Conservation (phyloP, 1,284 basidiomycete species). For the Lignosus rhinocerotis region DNA sequence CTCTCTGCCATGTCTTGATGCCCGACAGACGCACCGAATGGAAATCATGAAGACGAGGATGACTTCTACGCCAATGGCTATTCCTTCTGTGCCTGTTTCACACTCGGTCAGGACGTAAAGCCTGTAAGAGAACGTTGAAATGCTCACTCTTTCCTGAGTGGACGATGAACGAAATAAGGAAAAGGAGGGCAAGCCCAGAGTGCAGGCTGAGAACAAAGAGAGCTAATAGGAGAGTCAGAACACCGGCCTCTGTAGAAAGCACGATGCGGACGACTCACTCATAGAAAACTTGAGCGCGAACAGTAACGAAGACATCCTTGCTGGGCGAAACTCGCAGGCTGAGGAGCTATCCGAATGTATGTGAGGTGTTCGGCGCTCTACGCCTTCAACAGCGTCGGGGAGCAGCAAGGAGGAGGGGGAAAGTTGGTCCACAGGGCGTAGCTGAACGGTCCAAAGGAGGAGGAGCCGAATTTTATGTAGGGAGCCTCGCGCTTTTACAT, state of each 20-base stretch:
- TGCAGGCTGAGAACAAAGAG: slow-evolving; percentile 16
- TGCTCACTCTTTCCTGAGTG: slow-evolving; percentile 16
- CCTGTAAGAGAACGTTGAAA: neutral
- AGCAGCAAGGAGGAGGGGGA: slow-evolving; percentile 4
- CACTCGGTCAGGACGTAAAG: neutral
- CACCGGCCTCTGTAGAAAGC: neutral
- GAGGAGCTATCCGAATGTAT: neutral
- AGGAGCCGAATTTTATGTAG: neutral
- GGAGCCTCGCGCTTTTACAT: neutral
- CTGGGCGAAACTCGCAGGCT: neutral
- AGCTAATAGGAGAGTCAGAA: slow-evolving; percentile 1
- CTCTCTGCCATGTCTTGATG: no score
- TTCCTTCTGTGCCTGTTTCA: slow-evolving; percentile 8
- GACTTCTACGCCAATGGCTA: slow-evolving; percentile 14
- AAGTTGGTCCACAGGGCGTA: neutral
- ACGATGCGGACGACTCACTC: slow-evolving; percentile 1
- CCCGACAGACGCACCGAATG: slow-evolving; percentile 4
- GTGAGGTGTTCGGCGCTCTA: slow-evolving; percentile 7
- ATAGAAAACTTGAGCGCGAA: slow-evolving; percentile 18
- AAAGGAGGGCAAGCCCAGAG: slow-evolving; percentile 8
- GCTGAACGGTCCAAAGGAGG: slow-evolving; percentile 3
- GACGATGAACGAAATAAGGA: slow-evolving; percentile 9
- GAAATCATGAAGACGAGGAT: slow-evolving; percentile 8
- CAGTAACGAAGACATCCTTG: slow-evolving; percentile 13
- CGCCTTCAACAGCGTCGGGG: neutral